A percentile compares a stretch with the other conserved stretches of the same genome.
Evolutionary conservation across 768 basidiomycete genomes (phyloP).

Genomic region (Grammothele lineata): DNA sequence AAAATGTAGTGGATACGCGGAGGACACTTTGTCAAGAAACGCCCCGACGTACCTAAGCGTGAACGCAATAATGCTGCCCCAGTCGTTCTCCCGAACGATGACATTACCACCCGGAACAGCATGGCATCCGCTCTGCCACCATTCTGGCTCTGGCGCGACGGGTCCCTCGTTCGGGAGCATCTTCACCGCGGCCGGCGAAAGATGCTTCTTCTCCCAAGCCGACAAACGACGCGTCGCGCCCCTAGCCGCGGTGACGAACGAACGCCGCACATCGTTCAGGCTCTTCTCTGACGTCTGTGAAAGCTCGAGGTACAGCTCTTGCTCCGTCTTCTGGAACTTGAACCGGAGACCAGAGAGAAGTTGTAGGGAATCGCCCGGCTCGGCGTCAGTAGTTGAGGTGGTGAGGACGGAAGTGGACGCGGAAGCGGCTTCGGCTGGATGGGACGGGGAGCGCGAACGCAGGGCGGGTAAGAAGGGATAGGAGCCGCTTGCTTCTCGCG

Average conservation of each 20-base stretch:
- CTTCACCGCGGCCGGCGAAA: constrained; percentile 28
- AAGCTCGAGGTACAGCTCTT: constrained; percentile 53
- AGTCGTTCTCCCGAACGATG: constrained; percentile 65
- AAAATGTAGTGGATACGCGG: not conserved
- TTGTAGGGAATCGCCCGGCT: constrained; percentile 27
- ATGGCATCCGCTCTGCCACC: constrained; percentile 62
- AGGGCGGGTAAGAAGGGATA: constrained; percentile 6
- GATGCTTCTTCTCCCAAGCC: constrained; percentile 66
- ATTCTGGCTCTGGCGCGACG: constrained; percentile 44
- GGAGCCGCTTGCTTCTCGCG: not conserved
- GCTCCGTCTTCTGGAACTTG: constrained; percentile 56
- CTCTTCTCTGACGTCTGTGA: constrained; percentile 37
- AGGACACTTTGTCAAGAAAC: not conserved
- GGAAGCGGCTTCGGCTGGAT: not conserved
- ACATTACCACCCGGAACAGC: constrained; percentile 63
- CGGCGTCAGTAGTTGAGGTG: not conserved
- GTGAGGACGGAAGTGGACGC: constrained; percentile 2
- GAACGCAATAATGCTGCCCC: constrained; percentile 77
- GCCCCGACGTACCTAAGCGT: constrained; percentile 50
- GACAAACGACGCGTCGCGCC: constrained; percentile 50
- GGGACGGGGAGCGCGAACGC: not conserved
- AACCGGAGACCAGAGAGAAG: constrained; percentile 48
- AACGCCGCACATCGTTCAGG: constrained; percentile 61
- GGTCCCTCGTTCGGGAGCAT: not conserved
- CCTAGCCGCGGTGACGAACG: constrained; percentile 48